Evolutionary conservation across 2,329 filamentous ascomycete genomes (phyloP), one percentile per base, ranked within the genome.

Genomic region (Boeremia exigua): DNA sequence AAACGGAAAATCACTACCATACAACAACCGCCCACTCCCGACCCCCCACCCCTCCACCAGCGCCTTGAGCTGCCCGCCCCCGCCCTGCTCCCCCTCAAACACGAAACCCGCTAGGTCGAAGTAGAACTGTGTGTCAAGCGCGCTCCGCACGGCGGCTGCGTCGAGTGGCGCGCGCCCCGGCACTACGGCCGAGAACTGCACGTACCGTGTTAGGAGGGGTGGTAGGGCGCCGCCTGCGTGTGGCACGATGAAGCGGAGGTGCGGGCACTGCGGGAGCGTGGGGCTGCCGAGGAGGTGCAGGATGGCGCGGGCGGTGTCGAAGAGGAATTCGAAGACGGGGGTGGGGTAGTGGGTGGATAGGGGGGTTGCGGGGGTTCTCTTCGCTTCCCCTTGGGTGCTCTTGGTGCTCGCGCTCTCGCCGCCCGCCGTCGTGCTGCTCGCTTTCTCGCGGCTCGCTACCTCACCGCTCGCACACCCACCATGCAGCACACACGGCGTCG

Each of bases 1-100:
- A 54, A 79, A 84, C 0, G 82, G 81, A 54, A 77, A 85, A 61
- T 85, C 82, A 53, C 76, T 82, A 4, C 83, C 82, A 71, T 84
- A 85, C 52, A 84, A 43, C 30, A 85, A 49, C 39, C 75, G 73
- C n/a, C 76, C 68, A 47, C 62, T 25, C 1, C 60, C 56, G 8
- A 78, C 71, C 4, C 75, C 71, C 7, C 78, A 74, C 0, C 78
- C 74, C 11, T 78, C 64, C 14, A 84, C 64, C 50, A 84, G 68
- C 1, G 79, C 81, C 48, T 78, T 76, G 29, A 84, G 74, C 67
- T 84, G 81, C 10, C 79, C 72, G 6, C 56, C 46, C 1, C 66
- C 71, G 0, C 67, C 71, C 1, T 76, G 77, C 14, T 65, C 59
- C 4, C 68, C 69, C 44, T 71, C 69, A 50, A 84, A 82, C 0